Percentiles rank a stretch among this genome's conserved stretches.
Evolutionary conservation across 192 early-diverging fungal genomes (phyloP).

Genomic region (Backusella macrospora): DNA sequence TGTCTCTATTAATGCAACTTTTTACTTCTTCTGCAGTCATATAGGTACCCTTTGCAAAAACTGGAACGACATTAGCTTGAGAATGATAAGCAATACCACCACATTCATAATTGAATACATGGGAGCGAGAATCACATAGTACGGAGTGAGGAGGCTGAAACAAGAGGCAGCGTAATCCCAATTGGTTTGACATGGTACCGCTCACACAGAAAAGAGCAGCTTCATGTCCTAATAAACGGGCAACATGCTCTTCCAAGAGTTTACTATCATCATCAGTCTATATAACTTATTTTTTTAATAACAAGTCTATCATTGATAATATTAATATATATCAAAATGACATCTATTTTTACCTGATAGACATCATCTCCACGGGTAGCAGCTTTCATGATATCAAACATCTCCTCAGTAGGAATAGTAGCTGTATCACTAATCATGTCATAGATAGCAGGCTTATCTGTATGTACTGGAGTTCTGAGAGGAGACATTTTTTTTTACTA

Average conservation of each 20-base stretch:
- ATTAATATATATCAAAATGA: not conserved
- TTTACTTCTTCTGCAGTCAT: conserved; percentile 70
- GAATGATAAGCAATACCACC: conserved; percentile 82
- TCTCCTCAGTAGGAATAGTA: conserved; percentile 61
- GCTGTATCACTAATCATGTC: conserved; percentile 59
- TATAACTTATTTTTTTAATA: not conserved
- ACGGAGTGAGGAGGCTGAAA: conserved; percentile 78
- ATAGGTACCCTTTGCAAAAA: conserved; percentile 57
- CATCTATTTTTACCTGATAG: conserved; percentile 37
- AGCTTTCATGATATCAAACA: conserved; percentile 65
- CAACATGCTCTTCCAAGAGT: conserved; percentile 65
- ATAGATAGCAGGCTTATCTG: conserved; percentile 21
- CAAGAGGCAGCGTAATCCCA: conserved; percentile 79
- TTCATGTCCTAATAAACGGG: conserved; percentile 76
- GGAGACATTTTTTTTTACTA: conserved; percentile 6
- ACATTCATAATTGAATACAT: conserved; percentile 80
- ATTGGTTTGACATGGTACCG: conserved; percentile 85
- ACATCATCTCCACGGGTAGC: conserved; percentile 62
- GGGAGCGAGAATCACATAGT: conserved; percentile 74
- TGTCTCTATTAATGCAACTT: conserved; percentile 48
- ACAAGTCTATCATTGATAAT: not conserved
- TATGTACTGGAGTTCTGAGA: not conserved
- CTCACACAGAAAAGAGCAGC: conserved; percentile 79
- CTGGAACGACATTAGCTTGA: conserved; percentile 69
- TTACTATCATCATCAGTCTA: conserved; percentile 18